A percentile compares a stretch with the other conserved stretches of the same genome.
Evolutionary conservation across 2,329 filamentous ascomycete species (phyloP).

Genomic region (Shiraia bambusicola): DNA sequence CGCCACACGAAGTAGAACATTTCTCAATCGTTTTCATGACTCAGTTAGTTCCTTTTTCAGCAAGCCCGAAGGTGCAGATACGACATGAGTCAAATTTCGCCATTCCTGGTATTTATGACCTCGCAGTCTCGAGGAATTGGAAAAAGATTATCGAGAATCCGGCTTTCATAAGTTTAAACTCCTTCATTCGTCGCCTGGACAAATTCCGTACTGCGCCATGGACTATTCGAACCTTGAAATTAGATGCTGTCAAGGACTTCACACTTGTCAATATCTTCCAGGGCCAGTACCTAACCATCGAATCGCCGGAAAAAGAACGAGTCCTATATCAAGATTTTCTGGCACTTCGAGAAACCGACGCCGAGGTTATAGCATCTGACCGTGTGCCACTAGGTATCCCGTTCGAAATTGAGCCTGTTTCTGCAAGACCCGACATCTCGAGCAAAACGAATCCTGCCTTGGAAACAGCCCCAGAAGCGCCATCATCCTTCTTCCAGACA

Average conservation of each 20-base stretch:
- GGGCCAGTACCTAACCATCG: conserved; percentile 48
- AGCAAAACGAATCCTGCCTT: neutral
- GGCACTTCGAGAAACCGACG: conserved; percentile 34
- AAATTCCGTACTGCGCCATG: conserved; percentile 45
- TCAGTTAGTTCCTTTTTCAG: conserved; percentile 47
- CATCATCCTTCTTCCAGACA: conserved; percentile 50
- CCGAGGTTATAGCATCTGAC: conserved; percentile 16
- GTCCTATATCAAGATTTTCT: conserved; percentile 46
- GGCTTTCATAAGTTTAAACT: conserved; percentile 47
- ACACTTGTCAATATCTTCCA: conserved; percentile 49
- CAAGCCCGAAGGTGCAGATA: conserved; percentile 55
- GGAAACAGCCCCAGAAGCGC: neutral
- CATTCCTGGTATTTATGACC: conserved; percentile 48
- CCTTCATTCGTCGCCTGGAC: conserved; percentile 48
- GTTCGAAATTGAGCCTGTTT: neutral
- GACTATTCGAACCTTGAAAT: conserved; percentile 41
- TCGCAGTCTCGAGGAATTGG: conserved; percentile 43
- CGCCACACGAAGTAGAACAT: conserved; percentile 41
- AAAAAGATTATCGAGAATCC: conserved; percentile 41
- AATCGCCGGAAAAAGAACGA: conserved; percentile 44
- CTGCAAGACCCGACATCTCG: neutral
- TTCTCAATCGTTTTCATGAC: conserved; percentile 46
- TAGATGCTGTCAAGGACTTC: conserved; percentile 48
- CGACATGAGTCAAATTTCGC: conserved; percentile 56
- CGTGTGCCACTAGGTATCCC: conserved; percentile 37